Base-by-base conservation (phyloP, 345 rosid genomes). In the Euphorbia tirucalli region DNA sequence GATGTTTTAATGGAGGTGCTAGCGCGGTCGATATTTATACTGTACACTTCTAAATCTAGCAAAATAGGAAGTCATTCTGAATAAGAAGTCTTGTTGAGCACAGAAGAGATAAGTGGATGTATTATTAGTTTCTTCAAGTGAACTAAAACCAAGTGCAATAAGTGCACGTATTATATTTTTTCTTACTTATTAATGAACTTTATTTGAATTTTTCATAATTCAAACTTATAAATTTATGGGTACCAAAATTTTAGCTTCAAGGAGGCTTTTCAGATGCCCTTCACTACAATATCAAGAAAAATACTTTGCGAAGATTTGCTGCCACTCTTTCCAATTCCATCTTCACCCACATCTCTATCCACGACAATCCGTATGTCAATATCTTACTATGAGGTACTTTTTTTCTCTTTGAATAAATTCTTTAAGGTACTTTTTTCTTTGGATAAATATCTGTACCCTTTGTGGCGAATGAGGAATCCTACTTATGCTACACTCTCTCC, bases 181-280 rank as follows among this genome's bases (percentile, higher is more conserved):
- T 50, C n/a, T 72, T n/a, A 10, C 2, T 48, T 48, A 48, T 48
- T 48, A 0, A 48, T 48, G n/a, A 19, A 31, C 22, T 15, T 44
- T 15, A 44, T 27, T 30, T 56, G 28, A n/a, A 18, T 52, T 43
- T n/a, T 65, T 57, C 15, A 2, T 57, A 65, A 63, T 11, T 39
- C 13, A 30, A 24, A 68, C 13, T 32, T 22, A 44, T 60, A 13
- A 15, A 55, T 59, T 74, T 25, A 13, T 74, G 59, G 67, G 50
- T 6, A 67, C 22, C 25, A n/a, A 24, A 48, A 46, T 44, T 11
- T 74, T 83, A 93, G 93, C 78, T 88, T 90, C 83, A 90, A 88
- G 89, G 85, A 83, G 81, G 96, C 96, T 76, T 88, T 90, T 74
- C 83, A 77, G 71, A 87, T 85, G 92, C 97, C 96, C 66, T 93